Evolutionary conservation across 2,329 filamentous ascomycete genomes (phyloP), one percentile per base, ranked within the genome.

Genomic region (Diaporthe sp.): DNA sequence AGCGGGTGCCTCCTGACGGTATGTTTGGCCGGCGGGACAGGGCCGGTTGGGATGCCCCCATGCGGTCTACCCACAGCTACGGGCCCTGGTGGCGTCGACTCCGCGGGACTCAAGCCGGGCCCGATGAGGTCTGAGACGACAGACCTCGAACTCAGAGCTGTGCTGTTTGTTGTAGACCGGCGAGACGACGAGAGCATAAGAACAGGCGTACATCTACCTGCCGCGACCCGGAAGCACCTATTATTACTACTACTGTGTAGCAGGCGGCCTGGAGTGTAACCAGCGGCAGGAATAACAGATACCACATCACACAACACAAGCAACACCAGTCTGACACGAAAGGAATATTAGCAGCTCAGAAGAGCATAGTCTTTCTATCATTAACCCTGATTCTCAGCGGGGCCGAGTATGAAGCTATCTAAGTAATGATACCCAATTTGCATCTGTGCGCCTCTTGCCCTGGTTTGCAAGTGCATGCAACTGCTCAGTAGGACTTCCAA

Each of bases 341-440:
- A 3, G 13, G 34, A 42, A 51, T 63, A 22, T 31, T 8, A 37
- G 34, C 34, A 63, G 57, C 55, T 31, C 25, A 68, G 58, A 68
- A 71, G 67, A 74, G 58, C 31, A 42, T 65, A 74, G 44, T 42
- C 39, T 51, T 44, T 47, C n/a, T 74, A 51, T 20, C 22, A 76
- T 74, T 74, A 74, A 76, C 61, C 15, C 28, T 74, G 47, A 42
- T 15, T 37, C 37, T 58, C 71, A 39, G 53, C 72, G 25, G 31
- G 39, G 67, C 53, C 25, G 55, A 72, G 58, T 60, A 71, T 34
- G 34, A 37, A 42, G 37, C 44, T 65, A 76, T 28, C 55, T 76
- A 55, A 47, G n/a, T 72, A 75, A 68, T 47, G 67, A 53, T 67
- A 51, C 25, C 44, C 55, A 71, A 68, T 37, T 37, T 28, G 51